phyloP scores from a whole-genome alignment of 2,329 filamentous ascomycete genomes.

The Cladosporium sp. region DNA sequence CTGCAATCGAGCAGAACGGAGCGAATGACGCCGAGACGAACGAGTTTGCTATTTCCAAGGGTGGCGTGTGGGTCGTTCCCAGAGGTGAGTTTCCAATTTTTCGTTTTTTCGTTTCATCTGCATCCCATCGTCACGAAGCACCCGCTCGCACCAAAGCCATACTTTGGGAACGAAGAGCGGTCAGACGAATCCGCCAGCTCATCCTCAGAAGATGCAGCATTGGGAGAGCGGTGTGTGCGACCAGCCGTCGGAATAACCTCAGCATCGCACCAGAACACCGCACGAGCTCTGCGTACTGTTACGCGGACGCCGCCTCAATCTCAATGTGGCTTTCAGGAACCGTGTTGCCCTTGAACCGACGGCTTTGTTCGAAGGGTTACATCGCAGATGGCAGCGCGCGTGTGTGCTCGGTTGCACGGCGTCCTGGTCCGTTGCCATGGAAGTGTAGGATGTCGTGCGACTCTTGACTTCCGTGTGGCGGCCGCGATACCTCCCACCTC shows the following conservation, averaged over 20 bases:
- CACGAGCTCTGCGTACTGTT: constrained; percentile 9
- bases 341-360: background rate
- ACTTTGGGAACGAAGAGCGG: background rate
- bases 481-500: too few species aligned
- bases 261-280: constrained; percentile 8
- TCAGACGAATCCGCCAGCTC: background rate
- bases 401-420: constrained; percentile 6
- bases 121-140: background rate
- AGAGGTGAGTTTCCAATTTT: constrained; percentile 62
- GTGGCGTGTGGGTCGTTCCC: constrained; percentile 91
- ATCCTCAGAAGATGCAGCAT: background rate
- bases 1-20: constrained; percentile 1
- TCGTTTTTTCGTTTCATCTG: constrained; percentile 15
- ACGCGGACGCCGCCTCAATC: background rate
- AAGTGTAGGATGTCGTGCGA: background rate
- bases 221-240: constrained; percentile 9
- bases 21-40: constrained; percentile 48
- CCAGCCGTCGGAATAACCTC: constrained; percentile 12
- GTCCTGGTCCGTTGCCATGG: background rate
- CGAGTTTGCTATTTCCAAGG: constrained; percentile 76
- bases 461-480: background rate
- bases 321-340: background rate
- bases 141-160: background rate
- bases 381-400: constrained; percentile 3
- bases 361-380: constrained; percentile 4